Base-by-base conservation (phyloP, 257 asterid species). In the Rubia yunnanensis region DNA sequence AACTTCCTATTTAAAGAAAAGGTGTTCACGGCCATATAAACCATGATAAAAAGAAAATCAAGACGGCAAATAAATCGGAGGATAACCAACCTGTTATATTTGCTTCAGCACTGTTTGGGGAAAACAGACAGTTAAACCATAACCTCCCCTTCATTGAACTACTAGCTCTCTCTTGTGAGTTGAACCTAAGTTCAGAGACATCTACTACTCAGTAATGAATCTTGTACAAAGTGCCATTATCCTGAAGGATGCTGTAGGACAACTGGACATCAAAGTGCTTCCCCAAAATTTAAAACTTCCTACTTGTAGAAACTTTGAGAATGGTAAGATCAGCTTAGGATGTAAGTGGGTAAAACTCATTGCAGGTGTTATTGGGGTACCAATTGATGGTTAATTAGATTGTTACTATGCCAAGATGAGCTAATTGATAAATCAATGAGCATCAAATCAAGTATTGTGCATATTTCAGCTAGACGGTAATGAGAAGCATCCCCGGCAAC, bases 11-110 rank as follows among this genome's bases (percentile, higher is more conserved):
- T 6, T n/a, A 44, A 38, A 38, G 46, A 38, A 38, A 38, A 44
- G 50, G 20, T 15, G 46, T 10, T n/a, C n/a, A n/a, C n/a, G 17
- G 11, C 46, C 46, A 38, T 10, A 20, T 44, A 44, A 14, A 44
- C 0, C 7, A 13, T n/a, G 20, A 44, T 44, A 44, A 1, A 14
- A n/a, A n/a, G n/a, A n/a, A 44, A 20, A 14, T 44, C 50, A 44
- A 13, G 50, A 44, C 28, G 23, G 28, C 26, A 68, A 44, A 65
- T 23, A 36, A 70, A 44, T 32, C 38, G 64, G 65, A 64, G 64
- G 64, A 49, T 55, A 60, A 61, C 70, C 24, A 58, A 85, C 98
- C 91, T 53, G 87, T 92, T 64, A 72, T 71, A 64, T 75, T 82
- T 46, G 76, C 67, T 56, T 74, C 79, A 77, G 71, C 79, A 57